These are phyloP conservation scores for Rhizodiscina lignyota DNA, from an alignment of 495 filamentous ascomycete species.

Conservation along the genomic window DNA sequence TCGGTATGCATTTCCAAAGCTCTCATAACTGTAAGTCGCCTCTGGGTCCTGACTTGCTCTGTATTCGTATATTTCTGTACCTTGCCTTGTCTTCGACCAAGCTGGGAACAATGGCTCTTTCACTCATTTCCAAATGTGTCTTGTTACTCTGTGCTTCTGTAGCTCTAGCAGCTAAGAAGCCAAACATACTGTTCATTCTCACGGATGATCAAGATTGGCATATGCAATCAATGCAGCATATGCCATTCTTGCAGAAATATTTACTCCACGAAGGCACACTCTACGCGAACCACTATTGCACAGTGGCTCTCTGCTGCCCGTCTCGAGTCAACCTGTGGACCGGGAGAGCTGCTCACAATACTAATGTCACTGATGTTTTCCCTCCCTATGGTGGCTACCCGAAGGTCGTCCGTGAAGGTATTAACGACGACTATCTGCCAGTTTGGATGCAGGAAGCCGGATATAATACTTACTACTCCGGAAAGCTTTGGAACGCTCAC, in stretches of 20 bases:
- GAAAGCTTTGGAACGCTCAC: slow-evolving; percentile 50
- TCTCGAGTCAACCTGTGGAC: slow-evolving; percentile 39
- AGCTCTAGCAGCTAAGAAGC: no score
- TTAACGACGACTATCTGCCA: slow-evolving; percentile 50
- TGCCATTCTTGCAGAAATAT: slow-evolving; percentile 23
- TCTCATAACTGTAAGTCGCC: no score
- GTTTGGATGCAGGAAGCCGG: slow-evolving; percentile 52
- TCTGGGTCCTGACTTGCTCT: no score
- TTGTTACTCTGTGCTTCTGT: no score
- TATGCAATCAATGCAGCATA: slow-evolving; percentile 34
- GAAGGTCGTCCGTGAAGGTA: slow-evolving; percentile 43
- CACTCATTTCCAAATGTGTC: no score
- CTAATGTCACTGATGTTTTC: slow-evolving; percentile 1
- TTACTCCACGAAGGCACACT: slow-evolving; percentile 39
- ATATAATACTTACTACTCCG: slow-evolving; percentile 59
- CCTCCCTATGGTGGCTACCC: no score
- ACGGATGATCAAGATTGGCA: slow-evolving; percentile 52
- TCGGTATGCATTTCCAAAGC: no score
- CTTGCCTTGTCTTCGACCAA: no score
- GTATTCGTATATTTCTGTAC: no score
- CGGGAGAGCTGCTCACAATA: slow-evolving; percentile 2
- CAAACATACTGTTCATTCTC: slow-evolving; percentile 48
- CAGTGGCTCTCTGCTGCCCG: slow-evolving; percentile 48
- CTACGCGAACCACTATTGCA: slow-evolving; percentile 43
- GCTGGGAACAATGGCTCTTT: no score